Evolutionary conservation across 106 monocot species (phyloP).

Genomic region (Chionographis japonica): DNA sequence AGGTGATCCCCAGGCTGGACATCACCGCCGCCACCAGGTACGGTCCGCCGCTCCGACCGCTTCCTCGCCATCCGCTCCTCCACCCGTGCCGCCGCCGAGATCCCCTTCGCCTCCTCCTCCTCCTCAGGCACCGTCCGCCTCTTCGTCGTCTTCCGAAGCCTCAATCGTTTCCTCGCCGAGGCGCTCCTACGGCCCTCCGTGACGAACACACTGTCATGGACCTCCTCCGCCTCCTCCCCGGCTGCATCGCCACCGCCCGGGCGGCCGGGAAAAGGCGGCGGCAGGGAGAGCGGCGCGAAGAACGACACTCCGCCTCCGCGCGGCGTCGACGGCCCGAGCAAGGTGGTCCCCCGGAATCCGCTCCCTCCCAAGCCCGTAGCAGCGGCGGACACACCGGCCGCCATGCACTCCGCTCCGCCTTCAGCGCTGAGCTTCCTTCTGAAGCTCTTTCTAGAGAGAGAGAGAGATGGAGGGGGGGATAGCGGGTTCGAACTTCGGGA

Average conservation of each 20-base stretch:
- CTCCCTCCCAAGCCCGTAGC: not conserved
- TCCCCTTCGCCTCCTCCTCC: conserved; percentile 17
- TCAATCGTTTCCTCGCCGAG: not conserved
- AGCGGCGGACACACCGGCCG: conserved; percentile 17
- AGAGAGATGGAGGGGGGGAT: too few relatives aligned
- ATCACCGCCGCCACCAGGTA: conserved; percentile 82
- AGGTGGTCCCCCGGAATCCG: not conserved
- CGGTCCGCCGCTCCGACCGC: conserved; percentile 64
- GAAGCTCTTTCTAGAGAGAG: not conserved
- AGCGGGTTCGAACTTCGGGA: too few relatives aligned
- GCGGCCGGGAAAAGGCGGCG: not conserved
- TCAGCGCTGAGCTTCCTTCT: too few relatives aligned
- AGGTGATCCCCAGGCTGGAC: conserved; percentile 90
- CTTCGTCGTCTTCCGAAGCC: not conserved
- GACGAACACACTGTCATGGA: conserved; percentile 15
- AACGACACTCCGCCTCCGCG: conserved; percentile 1
- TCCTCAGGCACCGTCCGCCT: not conserved
- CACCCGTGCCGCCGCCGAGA: conserved; percentile 15
- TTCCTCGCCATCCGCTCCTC: conserved; percentile 59
- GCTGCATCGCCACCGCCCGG: not conserved
- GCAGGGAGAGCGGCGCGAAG: conserved; percentile 1
- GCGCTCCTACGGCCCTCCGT: not conserved
- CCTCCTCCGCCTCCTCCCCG: not conserved
- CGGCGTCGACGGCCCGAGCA: not conserved
- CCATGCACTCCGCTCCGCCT: not conserved